Evolutionary conservation across 768 basidiomycete species (phyloP).

Genomic region (Lentinus brumalis): DNA sequence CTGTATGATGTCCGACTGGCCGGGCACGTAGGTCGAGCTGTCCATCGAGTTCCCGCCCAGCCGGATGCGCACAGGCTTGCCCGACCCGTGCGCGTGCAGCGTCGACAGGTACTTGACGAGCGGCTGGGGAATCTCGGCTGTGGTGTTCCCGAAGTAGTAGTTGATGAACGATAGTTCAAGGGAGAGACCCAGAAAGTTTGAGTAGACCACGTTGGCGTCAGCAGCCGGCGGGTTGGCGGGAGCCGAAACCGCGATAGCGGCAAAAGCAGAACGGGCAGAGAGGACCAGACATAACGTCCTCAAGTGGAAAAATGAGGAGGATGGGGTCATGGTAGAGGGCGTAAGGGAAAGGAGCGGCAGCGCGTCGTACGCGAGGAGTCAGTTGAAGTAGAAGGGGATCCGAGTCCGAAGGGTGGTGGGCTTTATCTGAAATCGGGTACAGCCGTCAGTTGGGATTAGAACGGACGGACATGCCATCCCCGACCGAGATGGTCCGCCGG

Average conservation of each 20-base stretch:
- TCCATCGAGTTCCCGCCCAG: constrained; percentile 53
- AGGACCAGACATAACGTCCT: constrained; percentile 2
- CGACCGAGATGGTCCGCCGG: constrained; percentile 8
- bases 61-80: constrained; percentile 45
- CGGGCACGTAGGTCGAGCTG: constrained; percentile 44
- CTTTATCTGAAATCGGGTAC: background rate
- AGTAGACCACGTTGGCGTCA: constrained; percentile 41
- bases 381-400: constrained; percentile 6
- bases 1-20: constrained; percentile 44
- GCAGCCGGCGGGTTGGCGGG: constrained; percentile 34
- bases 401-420: background rate
- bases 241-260: constrained; percentile 18
- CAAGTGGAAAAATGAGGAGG: background rate
- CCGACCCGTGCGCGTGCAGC: constrained; percentile 48
- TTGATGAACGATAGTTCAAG: constrained; percentile 65
- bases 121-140: constrained; percentile 50
- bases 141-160: constrained; percentile 57
- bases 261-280: constrained; percentile 7
- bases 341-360: constrained; percentile 13
- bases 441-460: constrained; percentile 5
- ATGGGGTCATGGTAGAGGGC: constrained; percentile 3
- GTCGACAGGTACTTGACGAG: constrained; percentile 62
- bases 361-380: constrained; percentile 4
- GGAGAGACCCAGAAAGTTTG: constrained; percentile 66
- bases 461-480: background rate